These are phyloP conservation scores for Bryum argenteum DNA, from an alignment of 225 moss, liverwort and hornwort species.

Conservation along the genomic window DNA sequence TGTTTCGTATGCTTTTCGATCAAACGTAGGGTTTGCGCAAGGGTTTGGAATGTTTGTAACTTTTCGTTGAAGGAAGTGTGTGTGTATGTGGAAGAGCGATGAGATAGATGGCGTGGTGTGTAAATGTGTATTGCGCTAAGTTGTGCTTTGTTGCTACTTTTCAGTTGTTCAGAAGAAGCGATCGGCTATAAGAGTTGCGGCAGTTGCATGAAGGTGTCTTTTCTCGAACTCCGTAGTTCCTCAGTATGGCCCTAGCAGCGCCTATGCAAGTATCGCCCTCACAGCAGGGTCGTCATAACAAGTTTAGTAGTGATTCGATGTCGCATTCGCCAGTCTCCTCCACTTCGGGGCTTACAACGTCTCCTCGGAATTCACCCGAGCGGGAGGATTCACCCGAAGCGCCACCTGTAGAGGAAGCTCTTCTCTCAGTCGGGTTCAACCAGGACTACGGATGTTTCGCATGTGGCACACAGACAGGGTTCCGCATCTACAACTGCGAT, in stretches of 20 bases:
- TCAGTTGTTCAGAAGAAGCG: slow-evolving; percentile 23
- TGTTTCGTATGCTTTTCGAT: background rate
- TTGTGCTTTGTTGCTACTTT: background rate
- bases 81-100: background rate
- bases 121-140: background rate
- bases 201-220: slow-evolving; percentile 40
- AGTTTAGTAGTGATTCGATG: slow-evolving; percentile 37
- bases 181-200: slow-evolving; percentile 18
- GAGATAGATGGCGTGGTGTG: slow-evolving; percentile 6
- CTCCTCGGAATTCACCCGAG: slow-evolving; percentile 48
- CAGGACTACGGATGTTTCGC: slow-evolving; percentile 77
- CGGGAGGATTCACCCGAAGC: slow-evolving; percentile 37
- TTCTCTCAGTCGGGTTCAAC: slow-evolving; percentile 61
- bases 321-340: slow-evolving; percentile 48
- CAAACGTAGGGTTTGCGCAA: slow-evolving; percentile 10
- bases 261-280: slow-evolving; percentile 44
- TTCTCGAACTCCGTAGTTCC: slow-evolving; percentile 23
- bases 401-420: slow-evolving; percentile 38
- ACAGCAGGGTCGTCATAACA: slow-evolving; percentile 37
- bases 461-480: slow-evolving; percentile 67
- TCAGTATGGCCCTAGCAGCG: slow-evolving; percentile 46
- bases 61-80: background rate
- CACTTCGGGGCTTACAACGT: slow-evolving; percentile 30
- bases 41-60: background rate
- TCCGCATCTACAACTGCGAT: slow-evolving; percentile 70